Percentiles rank a stretch among this genome's conserved stretches.
These are phyloP conservation scores for Kockovaella imperatae DNA, from an alignment of 768 basidiomycete genomes.

Conservation along the genomic window DNA sequence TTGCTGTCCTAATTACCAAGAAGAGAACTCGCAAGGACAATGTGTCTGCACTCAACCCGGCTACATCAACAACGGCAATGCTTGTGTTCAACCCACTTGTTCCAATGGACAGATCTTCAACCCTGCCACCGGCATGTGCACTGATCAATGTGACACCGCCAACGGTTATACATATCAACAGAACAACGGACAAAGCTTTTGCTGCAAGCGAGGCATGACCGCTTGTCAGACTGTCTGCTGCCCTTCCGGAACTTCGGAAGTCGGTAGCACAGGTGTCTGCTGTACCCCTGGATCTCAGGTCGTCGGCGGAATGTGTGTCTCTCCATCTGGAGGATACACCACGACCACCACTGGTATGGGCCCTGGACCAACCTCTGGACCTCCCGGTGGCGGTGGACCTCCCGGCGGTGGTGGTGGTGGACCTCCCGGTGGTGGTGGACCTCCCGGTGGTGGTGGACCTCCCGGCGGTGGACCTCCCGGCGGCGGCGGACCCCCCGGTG, in stretches of 20 bases:
- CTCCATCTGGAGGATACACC: conserved; percentile 10
- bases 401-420: too few relatives aligned
- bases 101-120: conserved; percentile 12
- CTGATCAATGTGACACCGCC: conserved; percentile 17
- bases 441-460: too few relatives aligned
- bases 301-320: conserved; percentile 19
- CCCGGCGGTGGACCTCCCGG: too few relatives aligned
- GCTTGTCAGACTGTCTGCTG: conserved; percentile 28
- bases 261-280: conserved; percentile 18
- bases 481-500: too few relatives aligned
- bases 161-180: conserved; percentile 17
- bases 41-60: conserved; percentile 16
- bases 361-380: too few relatives aligned
- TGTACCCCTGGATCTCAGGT: conserved; percentile 19
- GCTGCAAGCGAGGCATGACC: conserved; percentile 16
- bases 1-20: conserved; percentile 12
- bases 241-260: conserved; percentile 12
- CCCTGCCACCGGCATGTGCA: conserved; percentile 15
- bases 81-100: conserved; percentile 9
- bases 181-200: conserved; percentile 13
- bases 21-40: conserved; percentile 10
- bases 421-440: too few relatives aligned
- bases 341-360: too few relatives aligned
- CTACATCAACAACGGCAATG: conserved; percentile 7
- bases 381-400: too few relatives aligned